phyloP scores from a whole-genome alignment of 2,329 filamentous ascomycete species.

The Chaetomium strumarium region DNA sequence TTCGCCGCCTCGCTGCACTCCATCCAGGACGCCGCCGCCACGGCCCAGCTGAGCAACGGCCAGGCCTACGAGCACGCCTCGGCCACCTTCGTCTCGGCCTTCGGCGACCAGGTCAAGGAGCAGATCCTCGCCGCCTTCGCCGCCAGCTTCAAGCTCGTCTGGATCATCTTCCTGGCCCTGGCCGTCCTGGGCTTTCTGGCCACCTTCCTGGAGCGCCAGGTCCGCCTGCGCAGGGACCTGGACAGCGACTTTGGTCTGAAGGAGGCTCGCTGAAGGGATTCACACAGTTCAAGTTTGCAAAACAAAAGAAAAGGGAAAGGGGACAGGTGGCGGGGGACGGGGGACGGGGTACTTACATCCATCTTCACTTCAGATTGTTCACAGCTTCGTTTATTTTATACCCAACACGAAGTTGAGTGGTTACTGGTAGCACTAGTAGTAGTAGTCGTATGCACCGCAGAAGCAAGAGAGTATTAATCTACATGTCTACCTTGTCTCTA shows the following conservation, averaged over 20 bases:
- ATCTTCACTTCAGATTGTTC: too few species aligned
- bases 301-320: too few species aligned
- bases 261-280: neutral
- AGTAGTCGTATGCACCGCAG: too few species aligned
- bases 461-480: too few species aligned
- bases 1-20: constrained; percentile 7
- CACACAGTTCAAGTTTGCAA: too few species aligned
- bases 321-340: too few species aligned
- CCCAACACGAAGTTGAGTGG: too few species aligned
- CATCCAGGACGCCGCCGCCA: constrained; percentile 1
- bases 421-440: too few species aligned
- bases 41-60: constrained; percentile 13
- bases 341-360: too few species aligned
- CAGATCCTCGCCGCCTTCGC: constrained; percentile 14
- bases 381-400: too few species aligned
- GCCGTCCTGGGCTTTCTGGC: constrained; percentile 13
- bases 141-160: constrained; percentile 15
- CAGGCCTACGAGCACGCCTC: constrained; percentile 23
- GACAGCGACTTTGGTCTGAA: constrained; percentile 23
- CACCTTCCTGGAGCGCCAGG: constrained; percentile 20
- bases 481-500: too few species aligned
- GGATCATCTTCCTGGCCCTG: constrained; percentile 19
- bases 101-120: neutral
- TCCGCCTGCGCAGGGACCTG: constrained; percentile 19
- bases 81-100: constrained; percentile 13